Conservation (phyloP, 2,329 filamentous ascomycete species). For the Botryotinia globosa region DNA sequence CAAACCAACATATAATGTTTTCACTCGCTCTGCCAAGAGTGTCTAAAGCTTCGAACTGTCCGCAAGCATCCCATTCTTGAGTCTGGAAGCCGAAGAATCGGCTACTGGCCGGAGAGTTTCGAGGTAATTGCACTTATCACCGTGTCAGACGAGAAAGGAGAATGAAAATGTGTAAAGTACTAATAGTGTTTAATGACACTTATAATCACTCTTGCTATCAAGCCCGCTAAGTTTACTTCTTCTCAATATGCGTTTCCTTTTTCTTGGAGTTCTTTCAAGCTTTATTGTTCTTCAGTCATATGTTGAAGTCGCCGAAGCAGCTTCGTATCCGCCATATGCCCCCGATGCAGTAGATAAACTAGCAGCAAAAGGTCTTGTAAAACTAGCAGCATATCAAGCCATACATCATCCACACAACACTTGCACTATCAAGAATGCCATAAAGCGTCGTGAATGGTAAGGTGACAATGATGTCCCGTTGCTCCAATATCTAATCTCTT, state of each 20-base stretch:
- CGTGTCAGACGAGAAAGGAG: background rate
- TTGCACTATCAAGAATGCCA: conserved; percentile 41
- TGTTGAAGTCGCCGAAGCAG: background rate
- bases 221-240: background rate
- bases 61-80: background rate
- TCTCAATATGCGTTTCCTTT: background rate
- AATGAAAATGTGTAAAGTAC: background rate
- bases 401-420: conserved; percentile 21
- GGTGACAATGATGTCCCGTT: background rate
- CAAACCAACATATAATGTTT: background rate
- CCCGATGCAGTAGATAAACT: conserved; percentile 34
- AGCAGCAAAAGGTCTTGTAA: conserved; percentile 36
- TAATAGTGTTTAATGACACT: background rate
- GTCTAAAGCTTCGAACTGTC: background rate
- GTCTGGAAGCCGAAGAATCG: background rate
- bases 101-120: background rate
- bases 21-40: background rate
- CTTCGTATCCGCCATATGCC: background rate
- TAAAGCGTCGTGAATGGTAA: conserved; percentile 45
- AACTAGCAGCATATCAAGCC: conserved; percentile 36
- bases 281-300: background rate
- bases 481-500: background rate
- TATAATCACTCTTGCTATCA: background rate
- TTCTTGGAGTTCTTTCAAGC: background rate
- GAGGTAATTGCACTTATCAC: background rate